These are phyloP conservation scores for Debaryomyces nepalensis DNA, from an alignment of 1,139 yeast species.

Conservation along the genomic window DNA sequence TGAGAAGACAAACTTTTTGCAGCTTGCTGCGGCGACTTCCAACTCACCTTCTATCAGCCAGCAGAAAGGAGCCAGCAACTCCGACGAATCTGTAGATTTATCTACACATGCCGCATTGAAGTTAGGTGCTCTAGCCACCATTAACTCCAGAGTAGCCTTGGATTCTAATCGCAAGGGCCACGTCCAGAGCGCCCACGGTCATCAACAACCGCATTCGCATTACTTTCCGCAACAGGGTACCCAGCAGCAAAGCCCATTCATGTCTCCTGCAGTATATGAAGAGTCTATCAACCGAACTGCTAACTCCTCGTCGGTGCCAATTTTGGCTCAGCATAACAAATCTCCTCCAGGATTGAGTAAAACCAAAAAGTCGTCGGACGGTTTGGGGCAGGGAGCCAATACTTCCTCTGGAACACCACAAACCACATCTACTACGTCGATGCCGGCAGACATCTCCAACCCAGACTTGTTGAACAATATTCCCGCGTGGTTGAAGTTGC, in stretches of 20 bases:
- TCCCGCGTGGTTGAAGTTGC: conserved; percentile 89
- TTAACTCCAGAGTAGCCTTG: conserved; percentile 61
- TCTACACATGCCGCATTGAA: conserved; percentile 52
- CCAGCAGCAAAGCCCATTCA: conserved; percentile 11
- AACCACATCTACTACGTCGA: conserved; percentile 33
- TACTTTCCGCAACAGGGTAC: conserved; percentile 16
- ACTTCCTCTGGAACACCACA: conserved; percentile 16
- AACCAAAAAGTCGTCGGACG: conserved; percentile 12
- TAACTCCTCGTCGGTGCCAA: conserved; percentile 47
- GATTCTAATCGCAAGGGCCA: conserved; percentile 53
- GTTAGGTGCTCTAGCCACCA: conserved; percentile 66
- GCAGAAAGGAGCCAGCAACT: conserved; percentile 26
- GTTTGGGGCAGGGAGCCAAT: conserved; percentile 1
- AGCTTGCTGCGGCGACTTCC: conserved; percentile 46
- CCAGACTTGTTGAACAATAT: conserved; percentile 71
- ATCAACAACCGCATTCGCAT: conserved; percentile 19
- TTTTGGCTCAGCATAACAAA: conserved; percentile 24
- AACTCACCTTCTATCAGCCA: conserved; percentile 25
- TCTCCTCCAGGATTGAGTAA: conserved; percentile 20
- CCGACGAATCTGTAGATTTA: conserved; percentile 40
- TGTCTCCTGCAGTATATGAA: conserved; percentile 25
- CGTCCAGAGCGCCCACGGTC: conserved; percentile 17
- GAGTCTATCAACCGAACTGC: conserved; percentile 42
- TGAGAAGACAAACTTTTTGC: conserved; percentile 51
- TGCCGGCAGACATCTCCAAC: conserved; percentile 70